These are phyloP conservation scores for Amanita rimosa DNA, from an alignment of 768 basidiomycete species.

Conservation along the genomic window DNA sequence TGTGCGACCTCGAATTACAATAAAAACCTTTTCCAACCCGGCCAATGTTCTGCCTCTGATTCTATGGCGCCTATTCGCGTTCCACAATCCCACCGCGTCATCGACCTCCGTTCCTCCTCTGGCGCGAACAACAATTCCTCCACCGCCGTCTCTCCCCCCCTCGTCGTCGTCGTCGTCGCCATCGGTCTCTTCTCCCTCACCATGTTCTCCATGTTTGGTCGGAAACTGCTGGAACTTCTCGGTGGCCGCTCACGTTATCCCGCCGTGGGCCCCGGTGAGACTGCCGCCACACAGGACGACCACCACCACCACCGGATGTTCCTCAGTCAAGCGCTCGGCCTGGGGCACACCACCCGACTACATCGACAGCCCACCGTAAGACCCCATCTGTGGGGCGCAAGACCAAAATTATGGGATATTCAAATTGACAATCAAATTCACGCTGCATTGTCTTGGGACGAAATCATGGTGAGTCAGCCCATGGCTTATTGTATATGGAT, in stretches of 20 bases:
- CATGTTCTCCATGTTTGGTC: constrained; percentile 37
- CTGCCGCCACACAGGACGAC: background rate
- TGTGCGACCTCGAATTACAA: too few species aligned
- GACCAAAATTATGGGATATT: constrained; percentile 36
- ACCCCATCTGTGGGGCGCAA: constrained; percentile 13
- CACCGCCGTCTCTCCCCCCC: constrained; percentile 31
- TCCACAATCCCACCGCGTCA: too few species aligned
- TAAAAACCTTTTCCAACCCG: too few species aligned
- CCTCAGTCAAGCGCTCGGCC: background rate
- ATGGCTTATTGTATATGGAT: too few species aligned
- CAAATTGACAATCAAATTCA: constrained; percentile 16
- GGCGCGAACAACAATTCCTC: constrained; percentile 9
- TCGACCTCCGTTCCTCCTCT: background rate
- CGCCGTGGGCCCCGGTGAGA: too few species aligned
- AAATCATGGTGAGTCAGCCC: constrained; percentile 28
- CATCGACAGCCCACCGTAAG: background rate
- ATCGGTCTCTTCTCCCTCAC: constrained; percentile 41
- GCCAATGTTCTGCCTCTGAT: too few species aligned
- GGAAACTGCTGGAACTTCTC: constrained; percentile 8
- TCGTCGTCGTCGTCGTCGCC: constrained; percentile 51
- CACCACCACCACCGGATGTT: background rate
- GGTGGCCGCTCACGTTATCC: background rate
- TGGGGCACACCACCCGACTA: too few species aligned
- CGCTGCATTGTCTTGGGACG: constrained; percentile 22
- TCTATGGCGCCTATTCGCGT: background rate